Conservation (phyloP, 2,329 filamentous ascomycete species). For the Alternaria postmessia region DNA sequence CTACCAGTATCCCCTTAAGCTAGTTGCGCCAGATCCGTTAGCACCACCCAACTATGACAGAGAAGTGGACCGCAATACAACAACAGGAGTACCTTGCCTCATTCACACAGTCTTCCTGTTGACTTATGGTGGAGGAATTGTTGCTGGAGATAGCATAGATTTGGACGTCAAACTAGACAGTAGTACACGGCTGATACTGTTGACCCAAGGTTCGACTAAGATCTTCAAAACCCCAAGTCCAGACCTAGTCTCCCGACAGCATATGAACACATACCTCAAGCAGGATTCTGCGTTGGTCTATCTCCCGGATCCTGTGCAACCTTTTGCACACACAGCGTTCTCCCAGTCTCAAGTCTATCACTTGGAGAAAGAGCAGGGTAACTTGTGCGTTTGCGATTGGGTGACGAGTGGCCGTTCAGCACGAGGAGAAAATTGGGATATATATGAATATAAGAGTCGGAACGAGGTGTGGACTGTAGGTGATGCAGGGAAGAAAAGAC, state of each 20-base stretch:
- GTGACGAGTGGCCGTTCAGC: slow-evolving; percentile 87
- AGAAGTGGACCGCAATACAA: neutral
- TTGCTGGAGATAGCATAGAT: slow-evolving; percentile 83
- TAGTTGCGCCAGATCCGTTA: slow-evolving; percentile 80
- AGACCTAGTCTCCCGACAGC: slow-evolving; percentile 56
- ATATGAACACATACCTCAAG: slow-evolving; percentile 58
- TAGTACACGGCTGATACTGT: slow-evolving; percentile 69
- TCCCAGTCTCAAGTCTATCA: slow-evolving; percentile 83
- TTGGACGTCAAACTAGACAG: slow-evolving; percentile 72
- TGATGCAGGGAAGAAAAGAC: slow-evolving; percentile 56
- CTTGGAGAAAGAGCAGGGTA: slow-evolving; percentile 55
- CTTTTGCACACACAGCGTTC: slow-evolving; percentile 84
- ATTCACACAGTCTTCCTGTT: slow-evolving; percentile 83
- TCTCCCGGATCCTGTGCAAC: slow-evolving; percentile 92
- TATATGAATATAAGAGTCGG: slow-evolving; percentile 78
- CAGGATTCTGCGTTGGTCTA: slow-evolving; percentile 64
- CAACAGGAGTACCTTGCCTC: slow-evolving; percentile 55
- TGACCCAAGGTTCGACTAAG: slow-evolving; percentile 85
- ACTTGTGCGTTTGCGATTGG: slow-evolving; percentile 90
- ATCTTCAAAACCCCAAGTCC: slow-evolving; percentile 80
- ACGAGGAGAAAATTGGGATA: slow-evolving; percentile 87
- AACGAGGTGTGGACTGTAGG: slow-evolving; percentile 81
- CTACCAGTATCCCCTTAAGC: slow-evolving; percentile 94
- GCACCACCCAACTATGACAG: slow-evolving; percentile 58
- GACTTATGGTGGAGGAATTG: slow-evolving; percentile 92